A percentile compares a stretch with the other conserved stretches of the same genome.
Conservation (phyloP, 352 stramenopile genomes). For the Globisporangium recalcitrans region DNA sequence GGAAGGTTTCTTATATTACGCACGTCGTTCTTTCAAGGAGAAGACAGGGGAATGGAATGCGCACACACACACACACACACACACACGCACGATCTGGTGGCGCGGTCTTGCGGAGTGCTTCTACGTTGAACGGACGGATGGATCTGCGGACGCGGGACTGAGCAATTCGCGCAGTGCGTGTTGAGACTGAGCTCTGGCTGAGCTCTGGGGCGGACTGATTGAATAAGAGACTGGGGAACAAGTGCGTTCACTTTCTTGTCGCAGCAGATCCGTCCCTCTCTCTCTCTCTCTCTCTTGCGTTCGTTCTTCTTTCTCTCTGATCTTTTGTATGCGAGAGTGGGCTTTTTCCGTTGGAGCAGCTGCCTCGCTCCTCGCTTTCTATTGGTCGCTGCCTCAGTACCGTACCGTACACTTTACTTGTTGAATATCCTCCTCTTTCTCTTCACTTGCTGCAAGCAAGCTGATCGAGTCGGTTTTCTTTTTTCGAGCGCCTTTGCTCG, state of each 20-base stretch:
- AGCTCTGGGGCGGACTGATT: not conserved
- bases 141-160: not conserved
- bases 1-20: conserved; percentile 4
- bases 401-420: not conserved
- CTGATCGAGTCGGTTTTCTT: conserved; percentile 17
- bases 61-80: not conserved
- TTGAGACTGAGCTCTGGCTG: not conserved
- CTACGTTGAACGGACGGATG: not conserved
- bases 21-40: not conserved
- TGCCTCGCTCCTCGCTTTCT: not conserved
- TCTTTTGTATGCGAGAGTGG: conserved; percentile 15
- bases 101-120: not conserved
- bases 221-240: conserved; percentile 4
- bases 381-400: not conserved
- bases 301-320: conserved; percentile 16
- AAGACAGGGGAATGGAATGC: not conserved
- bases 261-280: not conserved
- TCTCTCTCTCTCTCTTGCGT: not conserved
- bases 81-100: not conserved
- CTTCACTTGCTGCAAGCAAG: not conserved
- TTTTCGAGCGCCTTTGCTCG: conserved; percentile 8
- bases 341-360: conserved; percentile 13
- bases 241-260: conserved; percentile 7
- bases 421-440: not conserved
- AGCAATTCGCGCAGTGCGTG: not conserved